Conservation (phyloP, 2,329 filamentous ascomycete genomes). For the Celoporthe dispersa region DNA sequence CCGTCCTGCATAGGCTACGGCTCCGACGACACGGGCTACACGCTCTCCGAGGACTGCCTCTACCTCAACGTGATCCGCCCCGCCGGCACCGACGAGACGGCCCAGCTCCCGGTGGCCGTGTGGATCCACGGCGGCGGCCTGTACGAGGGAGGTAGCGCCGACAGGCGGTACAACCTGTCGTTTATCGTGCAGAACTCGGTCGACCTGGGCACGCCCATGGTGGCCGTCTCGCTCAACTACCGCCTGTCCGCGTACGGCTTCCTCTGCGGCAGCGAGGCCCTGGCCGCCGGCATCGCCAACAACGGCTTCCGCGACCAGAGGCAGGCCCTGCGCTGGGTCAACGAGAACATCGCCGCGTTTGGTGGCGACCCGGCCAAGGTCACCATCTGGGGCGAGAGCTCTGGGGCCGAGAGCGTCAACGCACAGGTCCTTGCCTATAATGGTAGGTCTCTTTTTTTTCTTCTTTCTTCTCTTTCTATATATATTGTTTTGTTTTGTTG, state of each 20-base stretch:
- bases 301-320: conserved; percentile 54
- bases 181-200: conserved; percentile 57
- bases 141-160: conserved; percentile 38
- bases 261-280: conserved; percentile 46
- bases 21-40: conserved; percentile 36
- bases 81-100: conserved; percentile 44
- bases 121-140: conserved; percentile 59
- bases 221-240: conserved; percentile 55
- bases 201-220: conserved; percentile 50
- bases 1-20: conserved; percentile 57
- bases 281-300: conserved; percentile 50
- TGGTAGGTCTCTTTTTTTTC: conserved; percentile 35
- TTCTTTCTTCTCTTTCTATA: not conserved
- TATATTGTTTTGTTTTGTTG: too few species aligned
- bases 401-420: conserved; percentile 52
- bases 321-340: conserved; percentile 52
- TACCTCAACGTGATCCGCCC: conserved; percentile 63
- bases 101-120: conserved; percentile 57
- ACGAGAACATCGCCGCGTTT: conserved; percentile 51
- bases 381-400: conserved; percentile 57
- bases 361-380: conserved; percentile 51
- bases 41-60: conserved; percentile 59
- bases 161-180: conserved; percentile 63
- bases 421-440: conserved; percentile 53
- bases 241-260: conserved; percentile 54